Evolutionary conservation across 108 stramenopile species (phyloP), one percentile per base, ranked within the genome.

Genomic region (Tribonema minus): DNA sequence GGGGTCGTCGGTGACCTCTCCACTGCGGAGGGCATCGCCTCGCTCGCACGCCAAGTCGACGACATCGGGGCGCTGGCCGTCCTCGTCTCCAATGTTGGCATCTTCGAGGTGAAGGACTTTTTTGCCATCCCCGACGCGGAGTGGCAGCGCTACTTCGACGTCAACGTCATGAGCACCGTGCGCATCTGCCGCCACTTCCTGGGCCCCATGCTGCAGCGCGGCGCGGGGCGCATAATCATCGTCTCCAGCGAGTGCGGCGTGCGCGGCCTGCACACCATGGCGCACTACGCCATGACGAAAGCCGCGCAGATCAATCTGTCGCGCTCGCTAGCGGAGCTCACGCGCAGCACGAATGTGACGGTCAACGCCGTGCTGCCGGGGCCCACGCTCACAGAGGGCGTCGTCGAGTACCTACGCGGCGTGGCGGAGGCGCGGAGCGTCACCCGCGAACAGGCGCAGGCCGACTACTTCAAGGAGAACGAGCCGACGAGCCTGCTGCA

Each of bases 361-460:
- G 67, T 68, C 26, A 68, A 68, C 37, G 33, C 67, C 5, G 38
- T 68, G n/a, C 67, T 68, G 35, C 67, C 67, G 39, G 67, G 67
- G 7, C 67, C 67, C 39, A 68, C 67, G n/a, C 7, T 7, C 25
- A 68, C 67, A 27, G 67, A 68, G 39, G 67, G 67, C 5, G 12
- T 68, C 4, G 12, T n/a, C 4, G 67, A 37, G 36, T 40, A 26
- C 38, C 12, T 68, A 25, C 23, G 26, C 4, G 39, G 39, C 35
- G 23, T 68, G 5, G 67, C 39, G 7, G 67, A 37, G 5, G 23
- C 7, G 26, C 4, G 25, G 7, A 37, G 67, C 23, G 37, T 38
- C 23, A 40, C 6, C 9, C 9, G 7, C 12, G 67, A 68, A 41
- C 38, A 68, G 26, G 67, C 39, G 5, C 5, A 15, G 39, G 37